phyloP scores from a whole-genome alignment of 2,329 filamentous ascomycete genomes.

The Pyricularia sp. region DNA sequence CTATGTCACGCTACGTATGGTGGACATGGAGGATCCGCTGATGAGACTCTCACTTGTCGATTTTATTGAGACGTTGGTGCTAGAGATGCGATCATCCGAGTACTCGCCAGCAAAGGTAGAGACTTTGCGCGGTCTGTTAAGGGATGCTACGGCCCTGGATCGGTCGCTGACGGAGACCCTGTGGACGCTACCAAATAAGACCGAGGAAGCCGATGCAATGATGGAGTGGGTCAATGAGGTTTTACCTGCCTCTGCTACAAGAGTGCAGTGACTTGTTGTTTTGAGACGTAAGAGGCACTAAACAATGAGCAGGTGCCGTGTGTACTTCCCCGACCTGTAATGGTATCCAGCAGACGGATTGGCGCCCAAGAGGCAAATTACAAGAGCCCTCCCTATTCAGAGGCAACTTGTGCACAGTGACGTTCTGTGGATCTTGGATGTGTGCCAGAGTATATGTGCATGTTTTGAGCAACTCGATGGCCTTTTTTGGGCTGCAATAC shows the following conservation, averaged over 20 bases:
- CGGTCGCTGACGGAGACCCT: constrained; percentile 27
- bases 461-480: not conserved
- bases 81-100: constrained; percentile 32
- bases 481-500: not conserved
- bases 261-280: constrained; percentile 10
- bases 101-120: constrained; percentile 22
- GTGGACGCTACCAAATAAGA: constrained; percentile 32
- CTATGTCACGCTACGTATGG: constrained; percentile 42
- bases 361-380: no score
- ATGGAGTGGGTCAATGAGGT: constrained; percentile 33
- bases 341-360: no score
- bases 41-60: constrained; percentile 43
- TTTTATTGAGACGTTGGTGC: constrained; percentile 42
- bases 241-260: constrained; percentile 18
- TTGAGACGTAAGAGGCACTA: not conserved
- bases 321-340: not conserved
- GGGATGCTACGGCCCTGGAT: constrained; percentile 29
- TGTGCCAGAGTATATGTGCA: not conserved
- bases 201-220: constrained; percentile 40
- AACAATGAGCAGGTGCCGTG: not conserved
- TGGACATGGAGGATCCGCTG: constrained; percentile 36
- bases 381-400: not conserved
- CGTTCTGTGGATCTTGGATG: not conserved
- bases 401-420: not conserved
- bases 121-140: constrained; percentile 27